Evolutionary conservation across 108 stramenopile genomes (phyloP).

Genomic region (Aureococcus anophagefferens): DNA sequence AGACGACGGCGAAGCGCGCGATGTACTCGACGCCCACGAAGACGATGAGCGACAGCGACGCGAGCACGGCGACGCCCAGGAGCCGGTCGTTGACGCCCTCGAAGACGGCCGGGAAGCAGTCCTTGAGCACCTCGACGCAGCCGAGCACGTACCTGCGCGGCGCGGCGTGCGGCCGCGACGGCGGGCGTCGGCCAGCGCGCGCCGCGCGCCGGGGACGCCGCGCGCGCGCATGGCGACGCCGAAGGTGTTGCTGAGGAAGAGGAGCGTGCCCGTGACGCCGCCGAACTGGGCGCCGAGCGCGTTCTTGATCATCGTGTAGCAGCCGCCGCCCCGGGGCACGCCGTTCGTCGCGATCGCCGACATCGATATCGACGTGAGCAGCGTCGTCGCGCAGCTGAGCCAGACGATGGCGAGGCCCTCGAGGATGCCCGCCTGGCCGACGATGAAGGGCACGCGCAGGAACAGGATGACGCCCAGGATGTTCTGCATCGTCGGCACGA

Average conservation of each 20-base stretch:
- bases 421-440: conserved; percentile 38
- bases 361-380: conserved; percentile 37
- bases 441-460: conserved; percentile 43
- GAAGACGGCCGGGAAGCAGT: conserved; percentile 20
- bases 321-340: conserved; percentile 38
- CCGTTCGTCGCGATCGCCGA: conserved; percentile 47
- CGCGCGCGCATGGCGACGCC: conserved; percentile 16
- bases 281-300: conserved; percentile 40
- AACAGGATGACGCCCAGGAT: conserved; percentile 49
- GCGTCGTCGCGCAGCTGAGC: conserved; percentile 24
- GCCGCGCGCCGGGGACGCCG: no score
- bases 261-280: conserved; percentile 36
- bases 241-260: conserved; percentile 37
- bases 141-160: conserved; percentile 37
- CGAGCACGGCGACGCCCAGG: conserved; percentile 15
- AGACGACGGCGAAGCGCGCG: conserved; percentile 16
- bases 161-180: neutral
- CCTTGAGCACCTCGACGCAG: conserved; percentile 31
- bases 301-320: conserved; percentile 43
- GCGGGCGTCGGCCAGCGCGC: neutral
- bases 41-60: conserved; percentile 20
- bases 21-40: conserved; percentile 31
- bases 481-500: conserved; percentile 43
- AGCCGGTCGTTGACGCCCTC: conserved; percentile 8
- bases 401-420: conserved; percentile 27